Evolutionary conservation across 2,329 filamentous ascomycete species (phyloP).

Genomic region (Calonectria henricotiae): DNA sequence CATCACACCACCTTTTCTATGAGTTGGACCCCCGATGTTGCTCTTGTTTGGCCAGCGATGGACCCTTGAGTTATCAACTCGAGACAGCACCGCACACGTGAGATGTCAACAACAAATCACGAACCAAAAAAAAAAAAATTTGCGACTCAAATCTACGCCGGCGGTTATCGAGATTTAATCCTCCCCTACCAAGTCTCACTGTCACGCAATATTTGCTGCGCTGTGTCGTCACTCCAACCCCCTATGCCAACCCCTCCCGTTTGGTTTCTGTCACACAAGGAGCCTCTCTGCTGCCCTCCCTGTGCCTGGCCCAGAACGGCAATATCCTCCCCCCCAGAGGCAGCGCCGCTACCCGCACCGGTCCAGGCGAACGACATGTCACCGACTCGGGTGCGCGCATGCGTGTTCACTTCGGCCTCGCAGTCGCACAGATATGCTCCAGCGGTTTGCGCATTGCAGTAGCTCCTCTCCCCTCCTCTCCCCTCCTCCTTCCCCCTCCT

Average conservation of each 20-base stretch:
- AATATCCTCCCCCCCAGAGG: background rate
- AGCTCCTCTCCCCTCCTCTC: background rate
- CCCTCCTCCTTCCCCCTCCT: background rate
- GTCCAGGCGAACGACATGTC: constrained; percentile 19
- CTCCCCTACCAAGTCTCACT: background rate
- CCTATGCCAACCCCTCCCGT: constrained; percentile 9
- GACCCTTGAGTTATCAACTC: background rate
- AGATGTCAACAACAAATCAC: background rate
- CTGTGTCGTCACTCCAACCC: constrained; percentile 9
- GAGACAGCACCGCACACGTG: too few species aligned
- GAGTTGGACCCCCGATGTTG: background rate
- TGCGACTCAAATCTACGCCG: constrained; percentile 10
- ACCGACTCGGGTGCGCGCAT: constrained; percentile 32
- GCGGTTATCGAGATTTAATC: constrained; percentile 13
- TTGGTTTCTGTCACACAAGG: background rate
- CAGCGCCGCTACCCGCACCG: constrained; percentile 15
- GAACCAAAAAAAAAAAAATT: background rate
- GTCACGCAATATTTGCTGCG: constrained; percentile 10
- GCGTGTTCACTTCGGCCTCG: constrained; percentile 20
- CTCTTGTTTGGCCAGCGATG: background rate
- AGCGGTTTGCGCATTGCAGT: constrained; percentile 15
- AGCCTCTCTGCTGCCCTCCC: constrained; percentile 8
- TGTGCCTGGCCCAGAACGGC: constrained; percentile 30
- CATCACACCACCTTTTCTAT: background rate
- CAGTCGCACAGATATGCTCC: constrained; percentile 19